A percentile compares a stretch with the other conserved stretches of the same genome.
Conservation (phyloP, 257 asterid genomes). For the Lycium barbarum region DNA sequence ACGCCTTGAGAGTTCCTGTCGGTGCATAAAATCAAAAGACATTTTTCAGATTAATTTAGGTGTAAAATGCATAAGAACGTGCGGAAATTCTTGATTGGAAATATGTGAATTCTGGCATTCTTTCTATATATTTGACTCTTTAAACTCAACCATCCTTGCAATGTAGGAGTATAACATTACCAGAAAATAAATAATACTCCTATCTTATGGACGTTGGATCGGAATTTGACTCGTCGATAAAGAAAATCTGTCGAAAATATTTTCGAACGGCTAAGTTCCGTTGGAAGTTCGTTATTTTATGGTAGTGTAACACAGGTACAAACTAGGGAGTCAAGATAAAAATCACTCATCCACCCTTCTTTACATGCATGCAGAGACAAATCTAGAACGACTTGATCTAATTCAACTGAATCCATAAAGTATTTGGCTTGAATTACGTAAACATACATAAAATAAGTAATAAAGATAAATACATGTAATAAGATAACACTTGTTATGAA, state of each 20-base stretch:
- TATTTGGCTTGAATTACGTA: neutral
- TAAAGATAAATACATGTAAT: neutral
- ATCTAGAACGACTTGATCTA: fast-evolving
- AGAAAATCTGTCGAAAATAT: too few species aligned
- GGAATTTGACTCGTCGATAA: too few species aligned
- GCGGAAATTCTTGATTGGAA: neutral
- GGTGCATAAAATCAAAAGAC: neutral
- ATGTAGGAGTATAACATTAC: too few species aligned
- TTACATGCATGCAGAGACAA: neutral
- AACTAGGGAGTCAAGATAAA: neutral
- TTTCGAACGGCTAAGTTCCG: too few species aligned
- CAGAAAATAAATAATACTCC: too few species aligned
- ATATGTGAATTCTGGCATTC: neutral
- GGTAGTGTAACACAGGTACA: too few species aligned
- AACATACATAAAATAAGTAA: neutral
- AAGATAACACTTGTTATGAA: neutral
- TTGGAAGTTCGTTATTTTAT: too few species aligned
- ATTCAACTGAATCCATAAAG: neutral
- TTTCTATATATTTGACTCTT: neutral
- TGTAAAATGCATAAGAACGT: neutral
- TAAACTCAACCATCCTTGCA: too few species aligned
- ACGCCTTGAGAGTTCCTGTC: conserved; percentile 9
- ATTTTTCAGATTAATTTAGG: neutral
- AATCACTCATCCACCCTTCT: neutral
- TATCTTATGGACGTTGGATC: too few species aligned